phyloP scores from a whole-genome alignment of 768 basidiomycete genomes.

The Leccinum ochraceum region DNA sequence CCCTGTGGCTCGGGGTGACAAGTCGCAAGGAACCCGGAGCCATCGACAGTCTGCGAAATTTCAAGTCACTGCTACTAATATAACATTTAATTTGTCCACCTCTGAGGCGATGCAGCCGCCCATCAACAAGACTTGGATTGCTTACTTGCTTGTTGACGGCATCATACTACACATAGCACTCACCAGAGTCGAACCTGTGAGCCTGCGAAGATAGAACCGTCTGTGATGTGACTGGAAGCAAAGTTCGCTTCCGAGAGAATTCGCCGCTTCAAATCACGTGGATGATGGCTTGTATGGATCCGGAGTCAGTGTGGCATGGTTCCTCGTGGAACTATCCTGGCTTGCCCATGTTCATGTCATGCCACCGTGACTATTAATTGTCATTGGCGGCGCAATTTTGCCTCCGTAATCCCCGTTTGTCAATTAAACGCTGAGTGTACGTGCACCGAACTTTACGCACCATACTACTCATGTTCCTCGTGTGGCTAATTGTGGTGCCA shows the following conservation, averaged over 20 bases:
- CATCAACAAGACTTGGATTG: background rate
- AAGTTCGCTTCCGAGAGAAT: slow-evolving; percentile 1
- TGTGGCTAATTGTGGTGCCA: background rate
- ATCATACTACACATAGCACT: background rate
- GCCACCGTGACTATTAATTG: background rate
- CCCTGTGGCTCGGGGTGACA: slow-evolving; percentile 7
- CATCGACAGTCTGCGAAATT: background rate
- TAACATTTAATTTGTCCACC: background rate
- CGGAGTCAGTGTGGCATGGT: background rate
- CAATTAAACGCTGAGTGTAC: background rate
- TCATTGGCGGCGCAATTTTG: background rate
- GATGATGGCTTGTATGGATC: slow-evolving; percentile 1
- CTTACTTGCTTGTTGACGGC: background rate
- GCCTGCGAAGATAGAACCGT: background rate
- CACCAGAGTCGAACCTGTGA: background rate
- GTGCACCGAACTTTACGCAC: background rate
- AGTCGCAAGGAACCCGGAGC: background rate
- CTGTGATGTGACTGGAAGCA: background rate
- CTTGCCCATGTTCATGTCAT: background rate
- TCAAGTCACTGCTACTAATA: background rate
- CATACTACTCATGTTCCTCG: background rate
- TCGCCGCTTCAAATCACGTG: background rate
- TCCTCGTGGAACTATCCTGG: slow-evolving; percentile 3
- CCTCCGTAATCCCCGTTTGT: background rate
- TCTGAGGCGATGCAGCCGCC: background rate